Evolutionary conservation across 768 basidiomycete species (phyloP).

Genomic region (Chalciporus sphaerocephalus): DNA sequence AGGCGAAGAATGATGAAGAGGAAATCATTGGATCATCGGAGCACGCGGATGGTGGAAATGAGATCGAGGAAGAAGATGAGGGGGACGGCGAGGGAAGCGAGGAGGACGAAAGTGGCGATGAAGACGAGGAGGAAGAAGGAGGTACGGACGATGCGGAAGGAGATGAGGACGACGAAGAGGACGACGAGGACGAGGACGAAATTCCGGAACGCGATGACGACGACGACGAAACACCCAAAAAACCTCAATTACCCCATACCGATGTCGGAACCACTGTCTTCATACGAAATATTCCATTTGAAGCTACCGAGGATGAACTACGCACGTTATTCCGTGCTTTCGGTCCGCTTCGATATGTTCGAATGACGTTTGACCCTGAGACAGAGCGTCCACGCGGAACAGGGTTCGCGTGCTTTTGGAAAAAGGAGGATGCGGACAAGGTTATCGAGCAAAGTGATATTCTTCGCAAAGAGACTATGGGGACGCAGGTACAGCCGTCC

Average conservation of each 20-base stretch:
- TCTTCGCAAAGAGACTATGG: constrained; percentile 60
- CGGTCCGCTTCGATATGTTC: constrained; percentile 88
- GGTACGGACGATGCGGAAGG: too few species aligned
- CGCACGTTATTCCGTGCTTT: constrained; percentile 83
- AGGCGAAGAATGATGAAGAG: background rate
- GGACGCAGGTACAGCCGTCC: constrained; percentile 46
- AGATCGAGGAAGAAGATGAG: constrained; percentile 38
- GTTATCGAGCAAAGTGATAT: constrained; percentile 78
- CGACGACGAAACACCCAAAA: constrained; percentile 43
- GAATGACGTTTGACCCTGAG: constrained; percentile 78
- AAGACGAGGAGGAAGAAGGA: constrained; percentile 32
- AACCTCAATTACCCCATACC: constrained; percentile 73
- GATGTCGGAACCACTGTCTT: constrained; percentile 91
- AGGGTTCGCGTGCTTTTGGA: constrained; percentile 98
- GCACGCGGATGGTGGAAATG: background rate
- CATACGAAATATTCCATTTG: constrained; percentile 88
- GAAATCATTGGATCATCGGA: background rate
- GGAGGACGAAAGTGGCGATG: constrained; percentile 33
- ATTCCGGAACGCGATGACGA: constrained; percentile 3
- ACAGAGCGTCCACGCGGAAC: constrained; percentile 90
- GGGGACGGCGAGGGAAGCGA: constrained; percentile 66
- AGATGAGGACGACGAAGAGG: constrained; percentile 28
- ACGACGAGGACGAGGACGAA: constrained; percentile 23
- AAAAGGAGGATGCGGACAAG: constrained; percentile 81
- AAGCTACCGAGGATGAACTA: constrained; percentile 90